phyloP scores from a whole-genome alignment of 371 early-diverging fungal species.

The Mucor indicus region DNA sequence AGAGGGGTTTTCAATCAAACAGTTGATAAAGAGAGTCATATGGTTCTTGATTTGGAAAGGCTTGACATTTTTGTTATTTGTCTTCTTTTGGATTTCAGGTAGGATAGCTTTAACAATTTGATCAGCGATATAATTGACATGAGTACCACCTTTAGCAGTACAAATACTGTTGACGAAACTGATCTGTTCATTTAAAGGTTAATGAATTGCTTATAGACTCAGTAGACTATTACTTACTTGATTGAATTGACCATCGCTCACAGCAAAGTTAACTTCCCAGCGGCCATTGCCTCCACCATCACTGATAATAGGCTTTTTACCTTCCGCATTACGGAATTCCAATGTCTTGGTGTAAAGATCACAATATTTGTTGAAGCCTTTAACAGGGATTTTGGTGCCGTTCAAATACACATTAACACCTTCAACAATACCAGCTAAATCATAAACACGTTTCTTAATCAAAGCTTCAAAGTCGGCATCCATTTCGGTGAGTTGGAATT shows the following conservation, averaged over 20 bases:
- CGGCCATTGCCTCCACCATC: conserved; percentile 61
- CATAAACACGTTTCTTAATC: conserved; percentile 96
- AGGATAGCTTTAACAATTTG: conserved; percentile 81
- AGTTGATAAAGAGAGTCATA: conserved; percentile 97
- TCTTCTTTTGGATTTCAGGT: conserved; percentile 81
- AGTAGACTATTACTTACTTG: conserved; percentile 63
- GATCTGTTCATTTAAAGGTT: conserved; percentile 40
- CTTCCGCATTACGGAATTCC: conserved; percentile 38
- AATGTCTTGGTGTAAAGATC: conserved; percentile 72
- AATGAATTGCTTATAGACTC: not conserved
- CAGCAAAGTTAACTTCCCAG: conserved; percentile 97
- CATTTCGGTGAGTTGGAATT: conserved; percentile 89
- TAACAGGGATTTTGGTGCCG: conserved; percentile 81
- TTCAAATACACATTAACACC: conserved; percentile 94
- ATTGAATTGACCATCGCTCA: conserved; percentile 96
- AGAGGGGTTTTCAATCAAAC: conserved; percentile 96
- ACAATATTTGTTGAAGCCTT: conserved; percentile 91
- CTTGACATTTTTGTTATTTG: conserved; percentile 74
- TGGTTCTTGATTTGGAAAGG: conserved; percentile 91
- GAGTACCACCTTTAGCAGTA: conserved; percentile 98
- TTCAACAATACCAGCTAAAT: conserved; percentile 92
- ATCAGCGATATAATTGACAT: conserved; percentile 90
- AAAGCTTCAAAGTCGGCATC: conserved; percentile 91
- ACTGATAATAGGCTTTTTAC: conserved; percentile 32
- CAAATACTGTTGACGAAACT: conserved; percentile 99